Conservation (phyloP, 495 filamentous ascomycete genomes). For the Annulohypoxylon nitens region DNA sequence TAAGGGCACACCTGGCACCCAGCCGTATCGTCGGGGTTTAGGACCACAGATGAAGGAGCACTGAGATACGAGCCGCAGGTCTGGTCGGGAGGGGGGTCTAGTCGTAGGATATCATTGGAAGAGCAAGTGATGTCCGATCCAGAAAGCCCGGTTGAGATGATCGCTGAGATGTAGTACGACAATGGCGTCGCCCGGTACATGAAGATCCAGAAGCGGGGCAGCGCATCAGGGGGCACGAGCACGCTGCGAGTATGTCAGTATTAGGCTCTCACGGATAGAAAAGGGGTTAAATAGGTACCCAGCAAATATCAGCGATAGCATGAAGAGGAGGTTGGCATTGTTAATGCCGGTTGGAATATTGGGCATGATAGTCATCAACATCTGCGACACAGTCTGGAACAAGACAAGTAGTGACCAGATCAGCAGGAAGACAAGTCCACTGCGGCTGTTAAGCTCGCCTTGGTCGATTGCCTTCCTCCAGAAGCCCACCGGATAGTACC, state of each 20-base stretch:
- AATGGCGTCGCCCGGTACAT: constrained; percentile 74
- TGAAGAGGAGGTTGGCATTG: constrained; percentile 55
- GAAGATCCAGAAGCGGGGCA: constrained; percentile 76
- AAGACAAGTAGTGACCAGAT: constrained; percentile 66
- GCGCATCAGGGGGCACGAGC: constrained; percentile 52
- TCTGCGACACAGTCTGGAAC: constrained; percentile 70
- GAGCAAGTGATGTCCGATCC: neutral
- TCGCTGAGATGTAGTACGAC: constrained; percentile 53
- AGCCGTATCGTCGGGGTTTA: neutral
- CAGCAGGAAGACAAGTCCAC: constrained; percentile 68
- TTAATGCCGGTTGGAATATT: neutral
- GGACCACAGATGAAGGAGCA: neutral
- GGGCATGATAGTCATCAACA: constrained; percentile 50
- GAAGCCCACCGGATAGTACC: constrained; percentile 71
- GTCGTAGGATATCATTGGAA: neutral
- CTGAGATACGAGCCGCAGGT: constrained; percentile 2
- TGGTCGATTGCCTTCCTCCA: neutral
- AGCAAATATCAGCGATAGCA: constrained; percentile 67
- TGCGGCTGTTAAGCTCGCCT: constrained; percentile 49
- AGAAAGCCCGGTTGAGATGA: constrained; percentile 2
- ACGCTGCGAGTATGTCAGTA: constrained; percentile 4
- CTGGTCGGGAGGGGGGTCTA: neutral
- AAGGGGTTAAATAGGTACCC: constrained; percentile 22
- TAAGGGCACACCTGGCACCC: neutral
- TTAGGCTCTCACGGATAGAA: neutral